phyloP scores from a whole-genome alignment of 2,329 filamentous ascomycete species.

The Trichoderma gracile region DNA sequence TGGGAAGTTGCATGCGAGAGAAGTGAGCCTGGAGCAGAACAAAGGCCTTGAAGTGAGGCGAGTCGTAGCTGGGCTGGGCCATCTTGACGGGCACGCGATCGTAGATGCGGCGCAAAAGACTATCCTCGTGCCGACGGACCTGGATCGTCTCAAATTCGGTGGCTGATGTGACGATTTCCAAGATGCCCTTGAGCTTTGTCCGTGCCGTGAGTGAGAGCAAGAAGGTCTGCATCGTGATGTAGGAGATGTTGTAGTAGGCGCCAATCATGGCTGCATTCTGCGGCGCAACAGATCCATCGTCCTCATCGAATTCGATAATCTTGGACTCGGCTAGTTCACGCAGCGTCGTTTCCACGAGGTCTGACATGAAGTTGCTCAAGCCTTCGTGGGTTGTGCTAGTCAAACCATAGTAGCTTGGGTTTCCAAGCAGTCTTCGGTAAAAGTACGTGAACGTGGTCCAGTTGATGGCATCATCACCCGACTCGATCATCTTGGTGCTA shows the following conservation, averaged over 20 bases:
- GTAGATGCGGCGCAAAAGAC: conserved; percentile 85
- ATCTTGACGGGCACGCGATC: conserved; percentile 95
- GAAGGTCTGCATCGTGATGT: conserved; percentile 99
- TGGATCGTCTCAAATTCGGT: conserved; percentile 96
- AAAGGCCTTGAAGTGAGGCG: conserved; percentile 98
- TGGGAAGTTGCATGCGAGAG: conserved; percentile 92
- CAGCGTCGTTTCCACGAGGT: conserved; percentile 88
- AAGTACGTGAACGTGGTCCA: conserved; percentile 99
- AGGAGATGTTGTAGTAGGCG: conserved; percentile 98
- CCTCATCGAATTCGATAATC: conserved; percentile 93
- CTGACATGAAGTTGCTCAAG: conserved; percentile 90
- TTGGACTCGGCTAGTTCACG: conserved; percentile 90
- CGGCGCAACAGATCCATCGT: conserved; percentile 84
- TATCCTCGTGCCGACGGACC: conserved; percentile 88
- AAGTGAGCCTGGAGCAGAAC: conserved; percentile 98
- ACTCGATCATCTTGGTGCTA: conserved; percentile 92
- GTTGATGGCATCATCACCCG: conserved; percentile 94
- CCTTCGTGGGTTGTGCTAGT: conserved; percentile 87
- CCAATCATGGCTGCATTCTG: conserved; percentile 97
- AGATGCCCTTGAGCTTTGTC: conserved; percentile 93
- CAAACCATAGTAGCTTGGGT: conserved; percentile 94
- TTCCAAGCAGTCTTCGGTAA: conserved; percentile 89
- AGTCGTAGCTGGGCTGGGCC: conserved; percentile 80
- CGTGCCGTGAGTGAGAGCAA: conserved; percentile 82
- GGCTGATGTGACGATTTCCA: conserved; percentile 95